Evolutionary conservation across 306 rosid genomes (phyloP).

Genomic region (Quercus variabilis): DNA sequence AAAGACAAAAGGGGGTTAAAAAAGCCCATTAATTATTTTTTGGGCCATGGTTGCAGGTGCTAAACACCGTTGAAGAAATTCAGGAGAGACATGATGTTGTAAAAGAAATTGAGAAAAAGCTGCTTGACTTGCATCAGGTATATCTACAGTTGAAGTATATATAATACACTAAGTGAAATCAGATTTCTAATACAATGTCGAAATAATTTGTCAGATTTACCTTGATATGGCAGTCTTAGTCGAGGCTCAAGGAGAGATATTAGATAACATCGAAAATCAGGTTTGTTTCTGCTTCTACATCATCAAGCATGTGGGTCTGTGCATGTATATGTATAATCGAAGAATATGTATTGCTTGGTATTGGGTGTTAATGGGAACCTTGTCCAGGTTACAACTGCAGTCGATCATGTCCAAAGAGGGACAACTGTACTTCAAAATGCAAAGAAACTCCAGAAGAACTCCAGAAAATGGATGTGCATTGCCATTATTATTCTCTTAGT

Average conservation of each 20-base stretch:
- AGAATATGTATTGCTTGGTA: conserved; percentile 23
- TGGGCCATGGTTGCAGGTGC: conserved; percentile 44
- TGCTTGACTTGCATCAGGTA: conserved; percentile 95
- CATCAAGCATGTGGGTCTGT: conserved; percentile 18
- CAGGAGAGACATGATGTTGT: conserved; percentile 94
- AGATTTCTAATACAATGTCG: conserved; percentile 10
- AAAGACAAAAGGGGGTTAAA: neutral
- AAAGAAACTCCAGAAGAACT: conserved; percentile 83
- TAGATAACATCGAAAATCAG: conserved; percentile 97
- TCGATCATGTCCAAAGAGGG: conserved; percentile 77
- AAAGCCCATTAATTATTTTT: neutral
- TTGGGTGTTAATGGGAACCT: conserved; percentile 40
- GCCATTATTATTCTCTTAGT: conserved; percentile 70
- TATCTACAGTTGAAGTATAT: conserved; percentile 5
- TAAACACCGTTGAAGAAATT: conserved; percentile 88
- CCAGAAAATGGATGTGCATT: conserved; percentile 89
- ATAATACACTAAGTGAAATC: neutral
- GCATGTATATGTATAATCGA: conserved; percentile 17
- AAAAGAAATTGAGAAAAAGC: conserved; percentile 89
- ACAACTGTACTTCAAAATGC: conserved; percentile 72
- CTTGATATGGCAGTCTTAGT: conserved; percentile 93
- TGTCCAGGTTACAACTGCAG: conserved; percentile 72
- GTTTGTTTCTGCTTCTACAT: conserved; percentile 34
- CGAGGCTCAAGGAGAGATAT: conserved; percentile 89
- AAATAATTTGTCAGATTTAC: conserved; percentile 56